phyloP scores from a whole-genome alignment of 31 red algal genomes.

The Porphyra umbilicalis region DNA sequence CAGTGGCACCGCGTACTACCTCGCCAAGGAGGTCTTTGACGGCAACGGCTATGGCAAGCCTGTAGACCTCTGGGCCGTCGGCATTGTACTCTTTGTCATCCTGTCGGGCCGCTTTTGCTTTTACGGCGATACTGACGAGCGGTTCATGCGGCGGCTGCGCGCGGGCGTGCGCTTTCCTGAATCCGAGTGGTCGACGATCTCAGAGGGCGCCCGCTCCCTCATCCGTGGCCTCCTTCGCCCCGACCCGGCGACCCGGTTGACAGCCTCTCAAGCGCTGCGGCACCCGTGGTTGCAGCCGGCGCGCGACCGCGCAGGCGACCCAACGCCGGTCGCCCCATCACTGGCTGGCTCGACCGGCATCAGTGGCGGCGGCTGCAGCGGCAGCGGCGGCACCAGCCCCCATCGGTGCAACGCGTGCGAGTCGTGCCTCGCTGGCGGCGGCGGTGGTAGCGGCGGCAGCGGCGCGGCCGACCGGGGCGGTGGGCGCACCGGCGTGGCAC shows the following conservation, averaged over 20 bases:
- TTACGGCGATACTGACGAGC: conserved; percentile 73
- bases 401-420: background rate
- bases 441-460: background rate
- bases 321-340: background rate
- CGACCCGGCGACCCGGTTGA: conserved; percentile 39
- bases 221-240: conserved; percentile 55
- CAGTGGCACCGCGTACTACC: conserved; percentile 73
- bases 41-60: conserved; percentile 63
- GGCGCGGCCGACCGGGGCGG: no score
- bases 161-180: conserved; percentile 62
- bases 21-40: conserved; percentile 83
- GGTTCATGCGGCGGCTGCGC: conserved; percentile 58
- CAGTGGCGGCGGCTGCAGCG: background rate
- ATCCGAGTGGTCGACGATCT: conserved; percentile 65
- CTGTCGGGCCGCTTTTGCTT: conserved; percentile 85
- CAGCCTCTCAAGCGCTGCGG: conserved; percentile 42
- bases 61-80: conserved; percentile 87
- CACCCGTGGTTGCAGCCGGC: conserved; percentile 54
- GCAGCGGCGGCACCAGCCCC: background rate
- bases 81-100: conserved; percentile 83
- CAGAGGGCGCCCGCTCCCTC: conserved; percentile 50
- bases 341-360: background rate
- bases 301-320: background rate
- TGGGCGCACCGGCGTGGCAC: background rate
- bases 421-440: background rate